Evolutionary conservation across 345 rosid species (phyloP).

Genomic region (Eucalyptus urophylla): DNA sequence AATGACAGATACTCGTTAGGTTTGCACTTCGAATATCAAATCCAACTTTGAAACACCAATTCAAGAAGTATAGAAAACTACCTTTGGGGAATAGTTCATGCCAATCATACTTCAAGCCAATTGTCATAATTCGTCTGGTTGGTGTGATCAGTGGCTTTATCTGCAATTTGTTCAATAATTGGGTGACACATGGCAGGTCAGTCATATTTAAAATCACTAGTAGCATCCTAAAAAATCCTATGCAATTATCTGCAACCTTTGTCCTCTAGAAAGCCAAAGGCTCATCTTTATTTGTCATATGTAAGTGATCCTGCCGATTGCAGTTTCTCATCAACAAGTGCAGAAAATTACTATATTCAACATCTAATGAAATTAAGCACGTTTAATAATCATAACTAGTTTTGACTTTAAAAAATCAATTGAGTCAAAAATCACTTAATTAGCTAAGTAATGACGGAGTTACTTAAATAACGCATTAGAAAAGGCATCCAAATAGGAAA

Average conservation of each 20-base stretch:
- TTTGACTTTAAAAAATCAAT: background rate
- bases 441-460: background rate
- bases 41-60: background rate
- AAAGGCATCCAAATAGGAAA: background rate
- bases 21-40: background rate
- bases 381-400: background rate
- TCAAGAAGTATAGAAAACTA: background rate
- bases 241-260: background rate
- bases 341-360: background rate
- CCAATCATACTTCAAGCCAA: slow-evolving; percentile 76
- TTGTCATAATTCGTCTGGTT: slow-evolving; percentile 62
- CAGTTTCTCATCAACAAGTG: background rate
- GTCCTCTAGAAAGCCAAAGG: background rate
- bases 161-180: slow-evolving; percentile 27
- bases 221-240: background rate
- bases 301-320: too few relatives aligned
- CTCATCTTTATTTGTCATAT: background rate
- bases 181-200: background rate
- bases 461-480: background rate
- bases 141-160: slow-evolving; percentile 85
- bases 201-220: background rate
- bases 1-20: background rate
- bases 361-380: background rate
- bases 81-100: slow-evolving; percentile 87
- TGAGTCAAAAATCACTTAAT: background rate